Evolutionary conservation across 257 asterid genomes (phyloP).

Genomic region (Solanum sejunctum): DNA sequence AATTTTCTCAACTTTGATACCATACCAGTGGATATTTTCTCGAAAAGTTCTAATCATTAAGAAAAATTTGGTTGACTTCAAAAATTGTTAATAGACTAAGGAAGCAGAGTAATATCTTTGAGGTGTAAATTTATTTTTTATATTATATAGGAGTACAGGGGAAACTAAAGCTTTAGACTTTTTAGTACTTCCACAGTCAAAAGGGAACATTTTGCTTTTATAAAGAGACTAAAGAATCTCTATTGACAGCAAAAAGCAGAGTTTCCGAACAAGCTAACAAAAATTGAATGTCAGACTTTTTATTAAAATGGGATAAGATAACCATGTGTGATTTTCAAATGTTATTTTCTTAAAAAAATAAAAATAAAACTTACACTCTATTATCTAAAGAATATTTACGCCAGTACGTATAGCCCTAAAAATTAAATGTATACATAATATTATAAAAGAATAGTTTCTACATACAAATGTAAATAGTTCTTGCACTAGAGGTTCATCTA

Average conservation of each 20-base stretch:
- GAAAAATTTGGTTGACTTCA: no score
- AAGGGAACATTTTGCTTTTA: not conserved
- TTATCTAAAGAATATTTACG: not conserved
- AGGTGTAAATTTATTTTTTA: not conserved
- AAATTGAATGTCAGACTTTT: not conserved
- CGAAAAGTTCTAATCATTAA: no score
- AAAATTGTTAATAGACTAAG: no score
- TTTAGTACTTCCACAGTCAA: not conserved
- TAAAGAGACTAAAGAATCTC: not conserved
- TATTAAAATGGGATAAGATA: not conserved
- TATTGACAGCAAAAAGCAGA: not conserved
- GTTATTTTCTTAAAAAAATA: not conserved
- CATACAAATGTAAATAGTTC: not conserved
- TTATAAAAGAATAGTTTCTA: not conserved
- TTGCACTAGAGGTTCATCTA: not conserved
- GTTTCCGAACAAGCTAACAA: not conserved
- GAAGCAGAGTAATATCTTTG: not conserved
- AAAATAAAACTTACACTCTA: not conserved
- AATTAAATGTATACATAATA: not conserved
- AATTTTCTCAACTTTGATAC: no score
- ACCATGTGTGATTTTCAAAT: not conserved
- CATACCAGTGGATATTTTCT: no score
- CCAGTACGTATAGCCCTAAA: not conserved
- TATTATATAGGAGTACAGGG: not conserved
- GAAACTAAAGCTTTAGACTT: not conserved